Evolutionary conservation across 352 stramenopile genomes (phyloP).

Genomic region (Phytophthora agathidicida): DNA sequence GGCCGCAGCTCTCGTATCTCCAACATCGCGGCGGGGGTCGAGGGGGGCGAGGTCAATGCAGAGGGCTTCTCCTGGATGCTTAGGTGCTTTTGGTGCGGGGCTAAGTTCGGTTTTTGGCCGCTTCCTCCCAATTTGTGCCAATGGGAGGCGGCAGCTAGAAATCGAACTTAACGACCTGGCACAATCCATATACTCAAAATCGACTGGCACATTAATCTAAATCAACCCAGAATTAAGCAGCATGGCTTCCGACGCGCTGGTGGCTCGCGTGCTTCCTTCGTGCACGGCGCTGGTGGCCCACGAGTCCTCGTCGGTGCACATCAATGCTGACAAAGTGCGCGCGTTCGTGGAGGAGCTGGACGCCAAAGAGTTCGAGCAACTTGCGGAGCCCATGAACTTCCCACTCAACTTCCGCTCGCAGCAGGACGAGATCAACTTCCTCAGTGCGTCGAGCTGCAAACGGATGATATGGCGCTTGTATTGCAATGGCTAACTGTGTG

Average conservation of each 20-base stretch:
- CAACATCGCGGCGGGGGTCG: slow-evolving; percentile 51
- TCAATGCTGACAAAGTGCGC: slow-evolving; percentile 55
- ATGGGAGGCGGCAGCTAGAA: slow-evolving; percentile 4
- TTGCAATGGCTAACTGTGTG: neutral
- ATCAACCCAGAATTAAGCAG: too few species aligned
- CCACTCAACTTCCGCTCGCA: slow-evolving; percentile 78
- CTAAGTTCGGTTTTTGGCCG: too few species aligned
- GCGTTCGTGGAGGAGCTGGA: slow-evolving; percentile 62
- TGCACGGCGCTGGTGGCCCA: slow-evolving; percentile 57
- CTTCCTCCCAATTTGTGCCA: too few species aligned
- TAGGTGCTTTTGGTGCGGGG: neutral
- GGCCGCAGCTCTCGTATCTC: slow-evolving; percentile 83
- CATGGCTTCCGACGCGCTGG: slow-evolving; percentile 28
- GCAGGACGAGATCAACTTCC: slow-evolving; percentile 80
- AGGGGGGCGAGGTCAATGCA: slow-evolving; percentile 7
- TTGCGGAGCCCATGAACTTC: slow-evolving; percentile 60
- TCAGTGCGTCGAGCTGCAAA: slow-evolving; percentile 46
- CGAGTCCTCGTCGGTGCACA: slow-evolving; percentile 47
- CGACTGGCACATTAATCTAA: too few species aligned
- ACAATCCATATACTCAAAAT: too few species aligned
- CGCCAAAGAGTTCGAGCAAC: slow-evolving; percentile 50
- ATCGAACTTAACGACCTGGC: slow-evolving; percentile 18
- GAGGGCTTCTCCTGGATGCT: slow-evolving; percentile 17
- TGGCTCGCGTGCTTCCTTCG: slow-evolving; percentile 57
- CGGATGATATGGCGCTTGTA: neutral